These are phyloP conservation scores for Udeniomyces megalosporus DNA, from an alignment of 768 basidiomycete species.

Conservation along the genomic window DNA sequence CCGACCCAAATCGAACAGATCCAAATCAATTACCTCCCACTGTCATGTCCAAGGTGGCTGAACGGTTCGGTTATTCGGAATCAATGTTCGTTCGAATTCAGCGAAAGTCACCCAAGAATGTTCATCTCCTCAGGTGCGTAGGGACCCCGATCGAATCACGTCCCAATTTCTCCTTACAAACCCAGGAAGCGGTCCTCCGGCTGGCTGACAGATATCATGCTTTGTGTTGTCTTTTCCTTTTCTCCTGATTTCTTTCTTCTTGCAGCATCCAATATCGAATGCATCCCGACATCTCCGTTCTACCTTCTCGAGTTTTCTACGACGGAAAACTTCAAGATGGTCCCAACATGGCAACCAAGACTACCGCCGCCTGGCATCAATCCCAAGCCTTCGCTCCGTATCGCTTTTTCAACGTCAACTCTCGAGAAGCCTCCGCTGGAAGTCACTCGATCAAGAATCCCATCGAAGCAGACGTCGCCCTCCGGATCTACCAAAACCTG, in stretches of 20 bases:
- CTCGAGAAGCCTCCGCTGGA: constrained; percentile 47
- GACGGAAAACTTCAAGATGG: constrained; percentile 63
- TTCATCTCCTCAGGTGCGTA: constrained; percentile 71
- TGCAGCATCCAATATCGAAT: constrained; percentile 94
- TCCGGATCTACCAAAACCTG: constrained; percentile 58
- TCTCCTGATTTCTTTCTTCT: neutral
- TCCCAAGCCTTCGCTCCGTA: constrained; percentile 66
- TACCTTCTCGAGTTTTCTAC: constrained; percentile 84
- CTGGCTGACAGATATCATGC: neutral
- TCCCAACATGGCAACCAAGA: constrained; percentile 70
- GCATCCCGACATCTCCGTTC: constrained; percentile 84
- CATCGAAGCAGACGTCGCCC: constrained; percentile 56
- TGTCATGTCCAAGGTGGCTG: constrained; percentile 48
- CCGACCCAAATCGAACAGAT: too few relatives aligned
- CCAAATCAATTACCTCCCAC: constrained; percentile 81
- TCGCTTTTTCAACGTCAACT: constrained; percentile 66
- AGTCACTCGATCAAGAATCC: constrained; percentile 60
- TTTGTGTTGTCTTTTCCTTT: neutral
- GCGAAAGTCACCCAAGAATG: constrained; percentile 57
- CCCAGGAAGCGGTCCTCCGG: too few relatives aligned
- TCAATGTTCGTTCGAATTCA: constrained; percentile 77
- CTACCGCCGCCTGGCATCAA: constrained; percentile 68
- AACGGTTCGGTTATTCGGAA: constrained; percentile 61
- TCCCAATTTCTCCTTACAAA: too few relatives aligned
- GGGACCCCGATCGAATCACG: neutral